Evolutionary conservation across 192 early-diverging fungal species (phyloP), one percentile per base, ranked within the genome.

Genomic region (Kappamyces sp.): DNA sequence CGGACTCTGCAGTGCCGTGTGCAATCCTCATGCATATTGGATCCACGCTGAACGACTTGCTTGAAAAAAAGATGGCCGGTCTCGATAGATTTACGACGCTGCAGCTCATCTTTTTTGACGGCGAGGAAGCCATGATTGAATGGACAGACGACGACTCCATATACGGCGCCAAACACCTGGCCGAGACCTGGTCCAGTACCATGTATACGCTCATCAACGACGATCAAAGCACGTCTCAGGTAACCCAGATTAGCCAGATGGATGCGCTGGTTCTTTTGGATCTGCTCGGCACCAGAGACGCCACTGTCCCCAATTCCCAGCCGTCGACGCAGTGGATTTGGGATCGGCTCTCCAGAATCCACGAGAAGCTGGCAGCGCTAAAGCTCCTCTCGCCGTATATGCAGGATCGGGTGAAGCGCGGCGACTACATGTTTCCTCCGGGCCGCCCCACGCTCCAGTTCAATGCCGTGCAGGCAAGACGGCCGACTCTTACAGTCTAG

Each of bases 91-190:
- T 54, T 54, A 68, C 77, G 0, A 88, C 86, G 5, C 42, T 96
- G 45, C 94, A 98, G 67, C 50, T 98, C n/a, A 78, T 98, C 29
- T 98, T 98, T 58, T 96, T 98, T 68, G 94, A 98, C 66, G 94
- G 94, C 34, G 94, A 98, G 57, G 94, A 98, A 64, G 91, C 94
- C 2, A 91, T 91, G 65, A 59, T 50, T 14, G 60, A 76, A 1
- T 95, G 93, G 93, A 74, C 81, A 2, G 57, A 22, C 4, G 79
- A 67, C 0, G 93, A 97, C 72, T 97, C 94, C 11, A 69, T 91
- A 9, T 97, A 97, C 73, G 94, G 94, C 4, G 80, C 91, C 36
- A 78, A 78, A 34, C 91, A 98, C 64, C 60, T 98, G 53, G 93
- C 94, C 2, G 72, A 74, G 34, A 65, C 74, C 52, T 96, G 94